Evolutionary conservation across 768 basidiomycete genomes (phyloP).

Genomic region (Mrakia hoshinonis): DNA sequence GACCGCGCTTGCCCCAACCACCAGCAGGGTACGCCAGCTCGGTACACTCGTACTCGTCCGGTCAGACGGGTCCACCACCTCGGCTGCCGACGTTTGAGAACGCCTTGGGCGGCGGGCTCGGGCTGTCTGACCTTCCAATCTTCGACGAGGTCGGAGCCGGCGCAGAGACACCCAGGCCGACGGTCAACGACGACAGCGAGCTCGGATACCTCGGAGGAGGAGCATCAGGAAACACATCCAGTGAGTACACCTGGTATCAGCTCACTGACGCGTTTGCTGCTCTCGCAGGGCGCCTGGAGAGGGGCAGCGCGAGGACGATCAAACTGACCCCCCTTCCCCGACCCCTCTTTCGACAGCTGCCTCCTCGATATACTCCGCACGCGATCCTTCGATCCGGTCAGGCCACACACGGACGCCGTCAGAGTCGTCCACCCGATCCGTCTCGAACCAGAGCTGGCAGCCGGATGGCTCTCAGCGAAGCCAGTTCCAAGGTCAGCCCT

Average conservation of each 20-base stretch:
- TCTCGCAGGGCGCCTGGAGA: not conserved
- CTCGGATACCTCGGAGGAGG: constrained; percentile 23
- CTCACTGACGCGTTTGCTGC: not conserved
- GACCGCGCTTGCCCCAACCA: not conserved
- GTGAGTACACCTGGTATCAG: not conserved
- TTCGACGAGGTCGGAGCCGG: not conserved
- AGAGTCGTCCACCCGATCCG: constrained; percentile 12
- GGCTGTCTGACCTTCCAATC: not conserved
- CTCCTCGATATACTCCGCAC: constrained; percentile 11
- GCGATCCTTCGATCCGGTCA: not conserved
- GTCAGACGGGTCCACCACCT: not conserved
- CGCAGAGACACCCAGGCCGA: constrained; percentile 17
- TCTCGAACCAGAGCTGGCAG: constrained; percentile 12
- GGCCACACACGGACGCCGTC: constrained; percentile 6
- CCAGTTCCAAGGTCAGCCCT: not conserved
- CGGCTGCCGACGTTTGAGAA: not conserved
- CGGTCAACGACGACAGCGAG: constrained; percentile 21
- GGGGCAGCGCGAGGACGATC: not conserved
- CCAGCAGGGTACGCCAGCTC: not conserved
- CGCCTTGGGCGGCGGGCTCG: constrained; percentile 9
- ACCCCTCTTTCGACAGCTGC: not conserved
- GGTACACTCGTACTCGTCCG: not conserved
- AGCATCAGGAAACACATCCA: constrained; percentile 1
- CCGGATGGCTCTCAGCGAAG: not conserved
- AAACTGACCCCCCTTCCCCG: not conserved